Base-by-base conservation (phyloP, 768 basidiomycete species). In the Daedaleopsis nitida region DNA sequence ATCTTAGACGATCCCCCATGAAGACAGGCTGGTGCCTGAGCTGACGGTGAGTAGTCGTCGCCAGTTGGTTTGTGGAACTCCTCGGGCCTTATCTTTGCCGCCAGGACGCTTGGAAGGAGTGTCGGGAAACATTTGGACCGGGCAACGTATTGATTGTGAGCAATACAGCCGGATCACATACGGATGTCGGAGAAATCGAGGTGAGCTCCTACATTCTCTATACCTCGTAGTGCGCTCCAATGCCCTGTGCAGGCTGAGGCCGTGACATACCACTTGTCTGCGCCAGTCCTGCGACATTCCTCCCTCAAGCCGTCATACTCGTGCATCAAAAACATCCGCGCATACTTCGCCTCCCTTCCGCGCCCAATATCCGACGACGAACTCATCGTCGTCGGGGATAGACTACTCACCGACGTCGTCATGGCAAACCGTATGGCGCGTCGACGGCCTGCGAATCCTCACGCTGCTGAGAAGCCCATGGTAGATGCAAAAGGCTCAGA, bases 331-430 rank as follows among this genome's bases (percentile, higher is more conserved):
- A 78, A 82, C n/a, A 86, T 96, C 55, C 83, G 84, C 10, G 70
- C 74, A 45, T 95, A 97, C 78, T 97, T 98, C 70, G 76, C 80
- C 27, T 83, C 86, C 34, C 80, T 86, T 32, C 74, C 69, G 9
- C 68, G 70, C n/a, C 86, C 88, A 19, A 69, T 92, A 45, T 73
- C 76, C 32, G 83, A 86, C 64, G 76, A 86, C 24, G 83, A 89
- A 59, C 77, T 97, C 45, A 76, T 98, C 58, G 75, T 98, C 42
- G 87, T 99, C 13, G 96, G 96, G 0, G 96, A 99, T 76, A 84
- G 96, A 12, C 75, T 98, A 54, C 90, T 97, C 68, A 99, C 96
- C 0, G 96, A 99, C 71, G 76, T 95, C 17, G 83, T 98, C 55
- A 79, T 98, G 73, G 89, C 93, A 10, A 89, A 91, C 66, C 86